Base-by-base conservation (phyloP, 2,329 filamentous ascomycete genomes). In the Thielaviopsis populi region DNA sequence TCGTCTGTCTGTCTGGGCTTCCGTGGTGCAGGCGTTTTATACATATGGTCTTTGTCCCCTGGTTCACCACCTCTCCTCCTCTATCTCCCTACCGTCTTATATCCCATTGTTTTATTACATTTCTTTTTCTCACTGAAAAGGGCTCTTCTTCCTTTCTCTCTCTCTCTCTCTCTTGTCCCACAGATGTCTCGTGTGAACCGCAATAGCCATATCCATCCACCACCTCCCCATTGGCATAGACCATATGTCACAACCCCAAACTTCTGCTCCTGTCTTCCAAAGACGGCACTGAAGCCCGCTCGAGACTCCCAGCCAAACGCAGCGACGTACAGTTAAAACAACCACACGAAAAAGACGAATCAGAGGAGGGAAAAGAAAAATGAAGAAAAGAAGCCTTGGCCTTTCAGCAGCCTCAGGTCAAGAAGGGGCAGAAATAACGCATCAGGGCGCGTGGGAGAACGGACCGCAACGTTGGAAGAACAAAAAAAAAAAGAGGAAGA, bases 91-190 rank as follows among this genome's bases (percentile, higher is more conserved):
- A 54, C 54, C 53, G 33, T 63, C 64, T 65, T 63, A 63, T 65
- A 65, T 65, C 56, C 61, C 61, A 56, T 42, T 63, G 64, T 61
- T 63, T 65, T 61, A 65, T 65, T 46, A 60, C 64, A 63, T 61
- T 65, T 60, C 54, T 65, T 65, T 59, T 53, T 65, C 46, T 43
- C 15, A 41, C 40, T 33, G 59, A 58, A 61, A 59, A 37, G 27
- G 19, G 5, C 46, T 33, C 22, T 27, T 59, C 11, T 53, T 50
- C 15, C 61, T 30, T 24, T 19, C 59, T 48, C 17, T 33, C 42
- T 41, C 13, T 56, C 40, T 53, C 42, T 42, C 43, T 59, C 15
- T 50, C 24, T 54, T 54, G 50, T 54, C 50, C 50, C 30, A n/a
- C 50, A 54, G 15, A 33, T 54, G 50, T 30, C 50, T 27, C 53